Base-by-base conservation (phyloP, 768 basidiomycete genomes). In the Suillus americanus region DNA sequence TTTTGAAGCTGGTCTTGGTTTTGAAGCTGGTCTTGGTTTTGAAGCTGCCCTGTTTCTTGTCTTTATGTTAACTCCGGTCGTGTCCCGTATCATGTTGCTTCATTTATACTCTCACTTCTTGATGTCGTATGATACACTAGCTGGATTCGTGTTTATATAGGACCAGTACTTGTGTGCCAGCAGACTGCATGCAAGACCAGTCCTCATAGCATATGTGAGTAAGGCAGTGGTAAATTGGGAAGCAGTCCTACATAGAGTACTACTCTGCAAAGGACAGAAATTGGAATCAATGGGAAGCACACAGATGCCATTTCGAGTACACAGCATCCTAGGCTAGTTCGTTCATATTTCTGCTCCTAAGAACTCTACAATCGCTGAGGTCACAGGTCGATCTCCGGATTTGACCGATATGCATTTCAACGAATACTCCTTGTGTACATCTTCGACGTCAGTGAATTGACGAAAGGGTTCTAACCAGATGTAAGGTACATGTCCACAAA, bases 401-500 rank as follows among this genome's bases (percentile, higher is more conserved):
- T 10, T 28, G 8, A 40, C 18, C 28, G 38, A 59, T 40, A 59
- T 18, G 12, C 38, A 59, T 28, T 18, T 41, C 25, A 59, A 28
- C 5, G 56, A 40, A 59, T 40, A 40, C 16, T 20, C 18, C 25
- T 41, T 59, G 38, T 41, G 18, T 25, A 18, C 25, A 9, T 12
- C 25, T 57, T 57, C 25, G 10, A 57, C 23, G 2, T 3, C 16
- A 18, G 25, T 10, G 2, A 57, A 18, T 28, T 28, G 56, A 8
- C 16, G 23, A n/a, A 57, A 57, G 25, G 56, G 56, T 40, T 40
- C 25, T 28, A 71, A 33, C 16, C 46, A 48, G 14, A 68, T 61
- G 55, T 76, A 76, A n/a, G 74, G 73, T 8, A 64, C 23, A 61
- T 68, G 71, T 0, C 73, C 74, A 25, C 48, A 74, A 60, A 74